Evolutionary conservation across 2,329 filamentous ascomycete genomes (phyloP).

Genomic region (Fusarium sp.): DNA sequence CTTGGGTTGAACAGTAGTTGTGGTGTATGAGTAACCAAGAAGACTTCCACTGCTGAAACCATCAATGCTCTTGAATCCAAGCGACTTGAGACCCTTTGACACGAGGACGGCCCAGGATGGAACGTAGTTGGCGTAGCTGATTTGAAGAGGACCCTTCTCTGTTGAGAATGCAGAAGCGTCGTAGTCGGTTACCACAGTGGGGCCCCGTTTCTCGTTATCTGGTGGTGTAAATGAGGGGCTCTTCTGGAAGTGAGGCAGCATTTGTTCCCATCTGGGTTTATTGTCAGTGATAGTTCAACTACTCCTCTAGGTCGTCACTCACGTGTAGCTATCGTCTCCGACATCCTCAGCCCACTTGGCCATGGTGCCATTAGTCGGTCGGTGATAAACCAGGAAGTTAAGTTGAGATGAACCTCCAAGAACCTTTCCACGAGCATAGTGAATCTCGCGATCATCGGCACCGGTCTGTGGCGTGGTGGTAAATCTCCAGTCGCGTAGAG

Average conservation of each 20-base stretch:
- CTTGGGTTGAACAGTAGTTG: slow-evolving; percentile 33
- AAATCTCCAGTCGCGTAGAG: slow-evolving; percentile 48
- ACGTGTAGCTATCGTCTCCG: slow-evolving; percentile 47
- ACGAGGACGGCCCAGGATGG: slow-evolving; percentile 37
- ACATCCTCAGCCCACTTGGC: slow-evolving; percentile 47
- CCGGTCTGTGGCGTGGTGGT: slow-evolving; percentile 45
- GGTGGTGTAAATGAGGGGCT: slow-evolving; percentile 46
- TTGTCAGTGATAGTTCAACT: fast-evolving
- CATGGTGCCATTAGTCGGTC: slow-evolving; percentile 50
- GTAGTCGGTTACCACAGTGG: slow-evolving; percentile 45
- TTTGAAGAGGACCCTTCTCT: slow-evolving; percentile 43
- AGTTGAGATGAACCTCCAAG: slow-evolving; percentile 55
- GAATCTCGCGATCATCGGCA: slow-evolving; percentile 45
- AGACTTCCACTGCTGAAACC: slow-evolving; percentile 42
- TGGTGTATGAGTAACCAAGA: slow-evolving; percentile 44
- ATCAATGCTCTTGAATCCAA: slow-evolving; percentile 45
- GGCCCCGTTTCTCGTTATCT: slow-evolving; percentile 26
- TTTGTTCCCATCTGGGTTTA: slow-evolving; percentile 32
- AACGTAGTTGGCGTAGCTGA: slow-evolving; percentile 47
- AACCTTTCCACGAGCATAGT: slow-evolving; percentile 54
- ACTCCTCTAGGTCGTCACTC: fast-evolving
- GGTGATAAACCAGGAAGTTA: slow-evolving; percentile 53
- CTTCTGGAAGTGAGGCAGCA: slow-evolving; percentile 48
- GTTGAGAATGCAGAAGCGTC: slow-evolving; percentile 45
- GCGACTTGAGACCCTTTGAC: slow-evolving; percentile 42